Evolutionary conservation across 257 asterid species (phyloP).

Genomic region (Primulina tabacum): DNA sequence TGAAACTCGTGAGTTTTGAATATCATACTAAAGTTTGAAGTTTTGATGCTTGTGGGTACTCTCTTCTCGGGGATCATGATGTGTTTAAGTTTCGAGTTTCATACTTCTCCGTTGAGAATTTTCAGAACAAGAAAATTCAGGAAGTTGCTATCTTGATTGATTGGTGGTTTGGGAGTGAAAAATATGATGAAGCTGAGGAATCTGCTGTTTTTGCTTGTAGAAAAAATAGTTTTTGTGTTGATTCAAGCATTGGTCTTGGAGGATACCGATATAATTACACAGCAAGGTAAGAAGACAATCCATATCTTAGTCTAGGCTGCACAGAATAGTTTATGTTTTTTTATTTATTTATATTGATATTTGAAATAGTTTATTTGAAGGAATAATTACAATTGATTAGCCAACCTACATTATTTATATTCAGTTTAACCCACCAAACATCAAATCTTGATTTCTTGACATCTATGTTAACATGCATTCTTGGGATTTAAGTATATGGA

Average conservation of each 20-base stretch:
- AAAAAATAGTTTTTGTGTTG: conserved; percentile 24
- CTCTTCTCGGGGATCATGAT: conserved; percentile 20
- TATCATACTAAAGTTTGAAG: background rate
- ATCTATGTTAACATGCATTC: no score
- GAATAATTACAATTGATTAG: no score
- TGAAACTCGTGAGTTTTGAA: background rate
- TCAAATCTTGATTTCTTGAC: no score
- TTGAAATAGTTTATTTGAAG: no score
- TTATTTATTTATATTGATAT: no score
- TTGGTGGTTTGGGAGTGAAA: conserved; percentile 25
- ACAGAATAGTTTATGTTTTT: no score
- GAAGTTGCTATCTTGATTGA: conserved; percentile 29
- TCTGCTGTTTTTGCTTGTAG: conserved; percentile 24
- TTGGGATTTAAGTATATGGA: no score
- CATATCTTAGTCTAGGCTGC: no score
- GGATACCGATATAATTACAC: conserved; percentile 33
- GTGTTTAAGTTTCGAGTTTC: conserved; percentile 2
- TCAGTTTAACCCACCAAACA: no score
- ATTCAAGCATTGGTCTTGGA: conserved; percentile 24
- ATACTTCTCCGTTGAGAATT: background rate
- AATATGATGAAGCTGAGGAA: conserved; percentile 6
- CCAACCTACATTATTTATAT: no score
- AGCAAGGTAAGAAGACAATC: background rate
- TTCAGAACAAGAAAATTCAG: background rate
- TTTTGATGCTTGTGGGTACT: conserved; percentile 26